Percentiles rank a stretch among this genome's conserved stretches.
Evolutionary conservation across 192 early-diverging fungal genomes (phyloP).

Genomic region (Podila verticillata): DNA sequence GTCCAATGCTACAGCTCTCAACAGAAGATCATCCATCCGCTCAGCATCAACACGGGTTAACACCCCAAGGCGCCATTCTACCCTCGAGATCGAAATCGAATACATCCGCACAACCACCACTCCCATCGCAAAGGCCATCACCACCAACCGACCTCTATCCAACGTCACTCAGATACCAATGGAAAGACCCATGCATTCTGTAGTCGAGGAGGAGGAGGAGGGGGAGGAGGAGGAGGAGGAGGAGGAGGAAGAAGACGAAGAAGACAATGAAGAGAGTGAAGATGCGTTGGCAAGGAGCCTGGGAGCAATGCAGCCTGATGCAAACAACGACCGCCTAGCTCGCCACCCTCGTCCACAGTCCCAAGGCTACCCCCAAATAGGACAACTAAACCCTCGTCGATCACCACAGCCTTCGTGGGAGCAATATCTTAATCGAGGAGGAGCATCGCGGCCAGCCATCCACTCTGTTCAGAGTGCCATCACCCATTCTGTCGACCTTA

Average conservation of each 20-base stretch:
- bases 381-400: background rate
- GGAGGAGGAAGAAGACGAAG: background rate
- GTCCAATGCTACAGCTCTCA: constrained; percentile 12
- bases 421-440: background rate
- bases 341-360: background rate
- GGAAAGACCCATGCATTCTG: background rate
- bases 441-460: background rate
- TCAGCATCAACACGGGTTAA: background rate
- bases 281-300: background rate
- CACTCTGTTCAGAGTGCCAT: constrained; percentile 15
- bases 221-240: background rate
- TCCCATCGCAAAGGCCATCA: too few relatives aligned
- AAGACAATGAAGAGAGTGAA: background rate
- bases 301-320: background rate
- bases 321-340: background rate
- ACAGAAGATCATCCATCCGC: constrained; percentile 32
- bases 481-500: constrained; percentile 11
- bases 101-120: constrained; percentile 22
- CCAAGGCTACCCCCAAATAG: background rate
- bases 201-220: constrained; percentile 31
- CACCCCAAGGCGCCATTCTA: constrained; percentile 16
- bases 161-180: background rate
- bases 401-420: background rate
- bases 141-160: background rate
- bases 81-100: constrained; percentile 39